Conservation (phyloP, 805 yeast species). For the Hanseniaspora osmophila region DNA sequence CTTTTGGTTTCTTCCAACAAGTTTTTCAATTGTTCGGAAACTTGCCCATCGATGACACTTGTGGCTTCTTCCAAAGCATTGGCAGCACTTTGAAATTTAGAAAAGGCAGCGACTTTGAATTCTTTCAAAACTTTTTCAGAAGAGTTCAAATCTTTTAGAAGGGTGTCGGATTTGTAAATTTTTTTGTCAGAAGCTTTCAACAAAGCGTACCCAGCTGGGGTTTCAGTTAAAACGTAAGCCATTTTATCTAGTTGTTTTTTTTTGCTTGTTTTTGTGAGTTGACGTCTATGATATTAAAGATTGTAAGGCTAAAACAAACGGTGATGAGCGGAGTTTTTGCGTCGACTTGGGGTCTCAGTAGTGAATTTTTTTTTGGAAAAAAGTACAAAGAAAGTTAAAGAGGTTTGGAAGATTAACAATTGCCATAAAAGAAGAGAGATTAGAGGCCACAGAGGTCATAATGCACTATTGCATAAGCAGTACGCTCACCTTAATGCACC, state of each 20-base stretch:
- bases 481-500: too few relatives aligned
- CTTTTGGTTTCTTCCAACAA: conserved; percentile 62
- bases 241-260: conserved; percentile 21
- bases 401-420: too few relatives aligned
- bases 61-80: conserved; percentile 92
- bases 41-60: conserved; percentile 85
- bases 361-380: too few relatives aligned
- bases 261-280: not conserved
- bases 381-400: too few relatives aligned
- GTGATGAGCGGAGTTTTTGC: too few relatives aligned
- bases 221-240: conserved; percentile 90
- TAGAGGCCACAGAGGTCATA: too few relatives aligned
- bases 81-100: conserved; percentile 88
- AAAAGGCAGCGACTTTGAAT: conserved; percentile 88
- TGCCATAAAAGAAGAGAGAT: too few relatives aligned
- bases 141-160: conserved; percentile 63
- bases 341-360: too few relatives aligned
- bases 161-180: conserved; percentile 69
- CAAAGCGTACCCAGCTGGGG: conserved; percentile 97
- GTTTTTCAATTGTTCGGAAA: conserved; percentile 66
- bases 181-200: conserved; percentile 96
- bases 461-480: too few relatives aligned
- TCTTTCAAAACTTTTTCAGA: conserved; percentile 78
- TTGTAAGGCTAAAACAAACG: too few relatives aligned
- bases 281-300: too few relatives aligned